Base-by-base conservation (phyloP, 257 asterid species). In the Lycium barbarum region DNA sequence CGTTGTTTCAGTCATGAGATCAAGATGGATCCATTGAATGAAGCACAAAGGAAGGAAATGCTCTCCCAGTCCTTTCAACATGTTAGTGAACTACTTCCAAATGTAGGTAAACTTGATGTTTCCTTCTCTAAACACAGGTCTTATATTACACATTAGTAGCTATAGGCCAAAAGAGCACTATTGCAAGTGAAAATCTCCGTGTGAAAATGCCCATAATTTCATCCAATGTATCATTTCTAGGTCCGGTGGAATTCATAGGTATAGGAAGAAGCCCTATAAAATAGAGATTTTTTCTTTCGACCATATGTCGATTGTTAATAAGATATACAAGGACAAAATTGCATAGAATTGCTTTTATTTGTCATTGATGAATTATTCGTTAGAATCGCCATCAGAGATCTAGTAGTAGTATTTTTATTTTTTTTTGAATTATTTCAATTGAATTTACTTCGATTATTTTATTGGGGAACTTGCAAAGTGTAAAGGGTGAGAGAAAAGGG, bases 1-100 rank as follows among this genome's bases (percentile, higher is more conserved):
- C 97, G 98, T 18, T 95, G 98, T 86, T 97, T 95, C 88, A 97
- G 96, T 86, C 99, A 93, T 91, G 99, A 97, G 93, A 87, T 97
- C 70, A 92, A 90, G 80, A 90, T 97, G 91, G 95, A 90, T 76
- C 90, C 95, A 49, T 91, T 95, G 89, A 91, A 85, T 35, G 98
- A 94, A 91, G 98, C 95, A 80, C 98, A 97, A 88, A 91, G 97
- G 86, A 88, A 71, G 76, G 92, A 92, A 82, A 90, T 95, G 95
- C 88, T 97, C 89, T 91, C 92, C 72, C 90, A 92, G 88, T 88
- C 91, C 67, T 90, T 96, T 87, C 93, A 88, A 86, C 89, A 80
- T 88, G 89, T 89, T 74, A 88, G 95, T 38, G 90, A 91, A 83
- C 87, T 93, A 85, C 90, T 92, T 86, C 93, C 90, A 79, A 82